Base-by-base conservation (phyloP, 2,329 filamentous ascomycete species). In the Exserohilum turcica region DNA sequence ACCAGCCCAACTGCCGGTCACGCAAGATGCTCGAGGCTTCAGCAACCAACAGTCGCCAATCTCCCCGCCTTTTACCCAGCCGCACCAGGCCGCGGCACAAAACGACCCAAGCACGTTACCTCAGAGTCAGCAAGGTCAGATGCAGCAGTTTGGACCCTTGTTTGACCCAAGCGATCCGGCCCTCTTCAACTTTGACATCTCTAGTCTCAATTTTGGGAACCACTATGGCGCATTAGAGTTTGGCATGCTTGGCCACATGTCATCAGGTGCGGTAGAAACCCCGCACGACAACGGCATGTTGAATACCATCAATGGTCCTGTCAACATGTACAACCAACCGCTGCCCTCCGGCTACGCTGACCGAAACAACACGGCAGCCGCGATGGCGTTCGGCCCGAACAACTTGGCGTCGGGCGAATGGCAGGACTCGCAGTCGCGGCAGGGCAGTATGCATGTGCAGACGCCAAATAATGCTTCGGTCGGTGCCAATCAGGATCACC, bases 181-280 rank as follows among this genome's bases (percentile, higher is more conserved):
- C 0, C 78, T 96, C 49, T 97, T 95, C 82, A 97, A 97, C 72
- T 96, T 97, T 74, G 92, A 97, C 72, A 85, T 97, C 9, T 92
- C 95, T 49, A 92, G 91, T 54, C 84, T 97, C 72, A 94, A 94
- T 72, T 99, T 97, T 74, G 92, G 92, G 50, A 97, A 94, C 71
- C 91, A 96, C 60, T 99, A 97, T 70, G 93, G 92, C 55, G 93
- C 92, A 15, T 82, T 96, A 74, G 94, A 97, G 74, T 97, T 97
- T 73, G 90, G 92, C 48, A 97, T 97, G 84, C 84, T 99, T 0
- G 92, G 91, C 24, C 93, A 97, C 73, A 96, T 99, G 90, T 91
- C 91, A 54, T 91, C 90, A n/a, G 90, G 90, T 12, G 89, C 90
- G 12, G 89, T 86, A n/a, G 90, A 94, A 64, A 90, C 88, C 6